Evolutionary conservation across 164 flowering plant species (phyloP).

Genomic region (Vitis vinifera): DNA sequence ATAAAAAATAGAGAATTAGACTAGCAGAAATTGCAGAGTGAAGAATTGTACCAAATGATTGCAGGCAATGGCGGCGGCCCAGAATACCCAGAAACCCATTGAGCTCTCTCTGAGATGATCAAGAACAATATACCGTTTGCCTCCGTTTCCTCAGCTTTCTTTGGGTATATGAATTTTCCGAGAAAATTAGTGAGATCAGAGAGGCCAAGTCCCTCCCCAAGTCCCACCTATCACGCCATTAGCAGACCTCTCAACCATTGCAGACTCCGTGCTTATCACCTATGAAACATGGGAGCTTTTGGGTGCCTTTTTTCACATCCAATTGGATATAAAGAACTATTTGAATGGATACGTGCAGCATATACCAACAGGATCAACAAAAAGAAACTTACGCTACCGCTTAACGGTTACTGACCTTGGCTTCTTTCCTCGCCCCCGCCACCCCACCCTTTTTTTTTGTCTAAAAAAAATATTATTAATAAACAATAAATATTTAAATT

Average conservation of each 20-base stretch:
- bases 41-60: slow-evolving; percentile 14
- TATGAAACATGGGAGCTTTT: background rate
- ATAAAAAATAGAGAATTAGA: background rate
- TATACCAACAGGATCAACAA: slow-evolving; percentile 32
- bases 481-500: too few relatives aligned
- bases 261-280: background rate
- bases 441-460: too few relatives aligned
- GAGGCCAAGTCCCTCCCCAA: slow-evolving; percentile 47
- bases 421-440: too few relatives aligned
- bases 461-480: too few relatives aligned
- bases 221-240: slow-evolving; percentile 44
- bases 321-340: slow-evolving; percentile 1
- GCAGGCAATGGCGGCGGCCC: too few relatives aligned
- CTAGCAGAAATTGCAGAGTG: background rate
- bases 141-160: too few relatives aligned
- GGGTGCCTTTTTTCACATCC: background rate
- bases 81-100: too few relatives aligned
- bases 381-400: background rate
- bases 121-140: background rate
- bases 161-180: too few relatives aligned
- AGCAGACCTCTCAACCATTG: slow-evolving; percentile 35
- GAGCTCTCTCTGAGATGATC: background rate
- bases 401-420: too few relatives aligned
- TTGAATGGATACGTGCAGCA: slow-evolving; percentile 6
- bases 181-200: slow-evolving; percentile 22